A percentile compares a stretch with the other conserved stretches of the same genome.
Evolutionary conservation across 140 eudicot genomes (phyloP).

Genomic region (Ambrosia hybrid): DNA sequence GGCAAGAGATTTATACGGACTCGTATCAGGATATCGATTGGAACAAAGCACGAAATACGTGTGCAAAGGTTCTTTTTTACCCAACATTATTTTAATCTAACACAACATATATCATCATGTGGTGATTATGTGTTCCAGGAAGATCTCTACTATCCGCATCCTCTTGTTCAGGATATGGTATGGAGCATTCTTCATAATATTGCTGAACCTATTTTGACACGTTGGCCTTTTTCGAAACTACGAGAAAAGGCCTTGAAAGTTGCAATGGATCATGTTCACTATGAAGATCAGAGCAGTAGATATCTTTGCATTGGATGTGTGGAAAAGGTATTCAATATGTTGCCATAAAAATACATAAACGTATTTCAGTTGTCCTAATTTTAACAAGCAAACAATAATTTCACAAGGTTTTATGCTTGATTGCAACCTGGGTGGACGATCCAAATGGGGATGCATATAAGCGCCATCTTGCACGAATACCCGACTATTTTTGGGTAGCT

Average conservation of each 20-base stretch:
- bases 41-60: slow-evolving; percentile 54
- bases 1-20: slow-evolving; percentile 49
- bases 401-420: slow-evolving; percentile 39
- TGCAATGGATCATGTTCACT: slow-evolving; percentile 66
- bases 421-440: slow-evolving; percentile 66
- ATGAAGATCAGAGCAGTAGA: slow-evolving; percentile 54
- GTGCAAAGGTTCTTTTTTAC: slow-evolving; percentile 63
- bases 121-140: slow-evolving; percentile 44
- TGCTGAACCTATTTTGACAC: slow-evolving; percentile 47
- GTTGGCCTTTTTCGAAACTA: slow-evolving; percentile 42
- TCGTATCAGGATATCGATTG: slow-evolving; percentile 53
- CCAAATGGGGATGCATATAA: slow-evolving; percentile 59
- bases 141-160: slow-evolving; percentile 68
- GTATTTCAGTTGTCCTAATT: neutral
- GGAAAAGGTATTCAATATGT: slow-evolving; percentile 43
- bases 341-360: neutral
- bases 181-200: slow-evolving; percentile 49
- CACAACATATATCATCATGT: neutral
- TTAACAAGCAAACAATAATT: neutral
- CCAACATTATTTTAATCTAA: neutral
- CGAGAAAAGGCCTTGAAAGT: slow-evolving; percentile 47
- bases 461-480: slow-evolving; percentile 65
- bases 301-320: slow-evolving; percentile 62
- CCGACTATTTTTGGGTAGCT: slow-evolving; percentile 72
- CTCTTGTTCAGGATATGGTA: slow-evolving; percentile 49